A percentile compares a stretch with the other conserved stretches of the same genome.
phyloP scores from a whole-genome alignment of 192 early-diverging fungal genomes.

The Dispira simplex region DNA sequence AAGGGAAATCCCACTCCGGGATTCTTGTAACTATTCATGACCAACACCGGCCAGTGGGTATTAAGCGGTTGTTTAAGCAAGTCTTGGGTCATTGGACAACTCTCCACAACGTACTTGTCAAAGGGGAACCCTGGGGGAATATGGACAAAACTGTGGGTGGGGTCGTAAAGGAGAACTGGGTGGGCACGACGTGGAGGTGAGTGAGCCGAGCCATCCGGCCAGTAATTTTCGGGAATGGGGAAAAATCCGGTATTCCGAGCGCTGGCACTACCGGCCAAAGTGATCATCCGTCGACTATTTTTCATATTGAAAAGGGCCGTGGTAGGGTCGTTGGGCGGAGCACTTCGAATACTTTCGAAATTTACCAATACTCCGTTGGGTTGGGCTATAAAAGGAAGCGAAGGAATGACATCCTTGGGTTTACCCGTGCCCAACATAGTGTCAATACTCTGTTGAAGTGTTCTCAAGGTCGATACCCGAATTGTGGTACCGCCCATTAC shows the following conservation, averaged over 20 bases:
- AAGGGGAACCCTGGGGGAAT: slow-evolving; percentile 61
- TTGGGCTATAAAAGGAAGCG: slow-evolving; percentile 19
- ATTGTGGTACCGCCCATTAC: slow-evolving; percentile 49
- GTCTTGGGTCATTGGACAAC: slow-evolving; percentile 39
- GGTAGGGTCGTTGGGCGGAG: slow-evolving; percentile 5
- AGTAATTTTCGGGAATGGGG: slow-evolving; percentile 62
- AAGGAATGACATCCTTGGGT: slow-evolving; percentile 19
- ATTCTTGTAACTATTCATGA: slow-evolving; percentile 42
- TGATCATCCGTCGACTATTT: slow-evolving; percentile 4
- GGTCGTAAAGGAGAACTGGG: slow-evolving; percentile 42
- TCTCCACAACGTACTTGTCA: slow-evolving; percentile 59
- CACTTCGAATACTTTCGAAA: slow-evolving; percentile 42
- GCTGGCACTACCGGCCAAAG: not conserved
- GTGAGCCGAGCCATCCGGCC: slow-evolving; percentile 30
- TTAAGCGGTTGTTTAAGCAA: slow-evolving; percentile 42
- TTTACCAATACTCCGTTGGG: slow-evolving; percentile 42
- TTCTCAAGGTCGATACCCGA: slow-evolving; percentile 30
- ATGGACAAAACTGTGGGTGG: slow-evolving; percentile 30
- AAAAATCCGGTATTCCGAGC: slow-evolving; percentile 31
- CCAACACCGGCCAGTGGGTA: slow-evolving; percentile 36
- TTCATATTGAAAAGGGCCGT: not conserved
- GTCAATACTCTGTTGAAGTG: slow-evolving; percentile 51
- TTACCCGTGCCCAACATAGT: slow-evolving; percentile 29
- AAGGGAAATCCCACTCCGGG: slow-evolving; percentile 49
- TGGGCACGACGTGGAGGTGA: slow-evolving; percentile 40